Evolutionary conservation across 129 eudicot genomes (phyloP).

Genomic region (Deinandra increscens): DNA sequence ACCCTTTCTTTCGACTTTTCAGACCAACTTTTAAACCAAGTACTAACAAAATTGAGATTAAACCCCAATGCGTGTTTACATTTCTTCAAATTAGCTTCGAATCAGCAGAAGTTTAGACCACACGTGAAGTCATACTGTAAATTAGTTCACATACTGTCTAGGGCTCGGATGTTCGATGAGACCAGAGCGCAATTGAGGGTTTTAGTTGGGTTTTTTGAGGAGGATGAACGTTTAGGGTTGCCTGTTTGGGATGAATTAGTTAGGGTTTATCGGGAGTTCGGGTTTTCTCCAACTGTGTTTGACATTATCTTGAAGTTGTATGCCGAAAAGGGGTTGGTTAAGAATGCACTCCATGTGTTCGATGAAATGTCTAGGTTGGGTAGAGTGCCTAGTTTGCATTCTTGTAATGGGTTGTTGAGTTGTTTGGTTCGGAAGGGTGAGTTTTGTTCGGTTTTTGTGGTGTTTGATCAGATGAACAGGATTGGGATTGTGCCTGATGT

Average conservation of each 20-base stretch:
- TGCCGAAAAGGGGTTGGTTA: slow-evolving; percentile 58
- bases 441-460: slow-evolving; percentile 40
- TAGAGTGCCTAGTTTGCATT: slow-evolving; percentile 55
- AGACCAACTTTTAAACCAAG: slow-evolving; percentile 50
- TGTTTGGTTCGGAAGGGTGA: slow-evolving; percentile 55
- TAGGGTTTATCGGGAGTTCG: slow-evolving; percentile 55
- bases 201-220: slow-evolving; percentile 38
- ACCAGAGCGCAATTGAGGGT: slow-evolving; percentile 41
- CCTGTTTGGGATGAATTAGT: slow-evolving; percentile 55
- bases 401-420: slow-evolving; percentile 77
- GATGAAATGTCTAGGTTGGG: slow-evolving; percentile 76
- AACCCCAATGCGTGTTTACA: slow-evolving; percentile 51
- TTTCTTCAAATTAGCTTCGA: slow-evolving; percentile 63
- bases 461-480: slow-evolving; percentile 65
- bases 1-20: slow-evolving; percentile 51
- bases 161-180: slow-evolving; percentile 64
- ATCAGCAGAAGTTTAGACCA: slow-evolving; percentile 47
- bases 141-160: slow-evolving; percentile 66
- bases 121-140: slow-evolving; percentile 43
- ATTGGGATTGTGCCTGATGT: slow-evolving; percentile 73
- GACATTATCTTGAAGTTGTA: slow-evolving; percentile 61
- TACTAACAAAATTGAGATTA: slow-evolving; percentile 43
- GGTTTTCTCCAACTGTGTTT: slow-evolving; percentile 72
- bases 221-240: slow-evolving; percentile 7
- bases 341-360: slow-evolving; percentile 73